Conservation (phyloP, 805 yeast genomes). For the Zygoascus flipseniorum region DNA sequence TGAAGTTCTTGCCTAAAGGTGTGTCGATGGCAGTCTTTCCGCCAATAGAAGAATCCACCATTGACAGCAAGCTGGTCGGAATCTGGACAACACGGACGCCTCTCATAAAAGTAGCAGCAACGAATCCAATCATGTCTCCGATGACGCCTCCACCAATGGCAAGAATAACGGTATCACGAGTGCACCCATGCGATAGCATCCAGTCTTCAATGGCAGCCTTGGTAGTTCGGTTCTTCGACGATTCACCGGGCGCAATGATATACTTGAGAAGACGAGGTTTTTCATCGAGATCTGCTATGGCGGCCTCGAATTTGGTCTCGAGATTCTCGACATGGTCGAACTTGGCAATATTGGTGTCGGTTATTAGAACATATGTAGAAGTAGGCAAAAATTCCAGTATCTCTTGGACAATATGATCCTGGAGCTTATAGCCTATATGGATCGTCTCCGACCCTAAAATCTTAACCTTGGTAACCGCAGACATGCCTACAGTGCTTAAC, state of each 20-base stretch:
- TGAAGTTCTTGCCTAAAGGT: constrained; percentile 87
- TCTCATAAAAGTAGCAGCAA: constrained; percentile 99
- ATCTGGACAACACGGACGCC: constrained; percentile 91
- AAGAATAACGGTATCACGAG: constrained; percentile 87
- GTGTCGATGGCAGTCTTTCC: constrained; percentile 98
- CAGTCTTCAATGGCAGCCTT: constrained; percentile 92
- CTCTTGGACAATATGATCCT: constrained; percentile 62
- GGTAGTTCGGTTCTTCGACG: constrained; percentile 77
- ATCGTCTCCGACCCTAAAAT: constrained; percentile 66
- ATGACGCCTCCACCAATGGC: constrained; percentile 98
- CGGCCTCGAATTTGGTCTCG: constrained; percentile 43
- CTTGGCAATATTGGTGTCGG: constrained; percentile 65
- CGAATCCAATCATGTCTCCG: constrained; percentile 98
- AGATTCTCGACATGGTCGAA: constrained; percentile 33
- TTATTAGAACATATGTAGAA: constrained; percentile 85
- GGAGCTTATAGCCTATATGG: constrained; percentile 82
- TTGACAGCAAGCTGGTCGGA: constrained; percentile 87
- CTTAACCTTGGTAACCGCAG: constrained; percentile 14
- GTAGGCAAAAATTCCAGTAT: constrained; percentile 56
- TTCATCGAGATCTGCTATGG: neutral
- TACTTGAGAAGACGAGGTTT: constrained; percentile 62
- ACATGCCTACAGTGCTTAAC: neutral
- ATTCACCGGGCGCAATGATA: constrained; percentile 86
- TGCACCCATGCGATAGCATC: constrained; percentile 73
- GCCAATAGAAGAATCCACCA: constrained; percentile 98